Evolutionary conservation across 2,329 filamentous ascomycete species (phyloP).

Genomic region (Verticillium albo-atrum): DNA sequence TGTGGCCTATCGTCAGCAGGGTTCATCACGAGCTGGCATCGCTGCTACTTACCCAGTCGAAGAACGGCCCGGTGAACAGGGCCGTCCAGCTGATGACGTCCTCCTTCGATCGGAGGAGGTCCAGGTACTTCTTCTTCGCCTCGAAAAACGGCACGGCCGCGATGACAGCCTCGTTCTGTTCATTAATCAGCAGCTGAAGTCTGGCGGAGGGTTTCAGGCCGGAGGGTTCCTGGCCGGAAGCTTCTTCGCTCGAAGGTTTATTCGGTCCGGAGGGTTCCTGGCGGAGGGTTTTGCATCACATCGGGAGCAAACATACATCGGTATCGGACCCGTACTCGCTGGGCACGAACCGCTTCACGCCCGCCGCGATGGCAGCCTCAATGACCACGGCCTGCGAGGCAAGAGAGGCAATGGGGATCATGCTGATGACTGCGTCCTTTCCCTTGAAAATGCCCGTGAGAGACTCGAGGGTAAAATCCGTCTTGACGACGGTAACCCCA

Average conservation of each 20-base stretch:
- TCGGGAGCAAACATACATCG: not conserved
- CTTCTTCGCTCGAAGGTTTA: too few species aligned
- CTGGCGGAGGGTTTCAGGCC: not conserved
- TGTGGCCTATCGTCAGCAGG: not conserved
- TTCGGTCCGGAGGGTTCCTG: too few species aligned
- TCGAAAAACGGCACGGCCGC: not conserved
- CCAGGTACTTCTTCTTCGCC: slow-evolving; percentile 1
- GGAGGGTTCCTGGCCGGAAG: too few species aligned
- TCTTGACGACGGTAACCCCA: slow-evolving; percentile 4
- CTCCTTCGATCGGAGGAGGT: slow-evolving; percentile 21
- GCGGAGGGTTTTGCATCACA: not conserved
- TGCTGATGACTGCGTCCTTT: slow-evolving; percentile 27
- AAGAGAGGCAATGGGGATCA: slow-evolving; percentile 24
- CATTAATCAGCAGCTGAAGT: not conserved
- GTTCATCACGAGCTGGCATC: not conserved
- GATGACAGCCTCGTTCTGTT: not conserved
- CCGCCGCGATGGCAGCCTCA: slow-evolving; percentile 45
- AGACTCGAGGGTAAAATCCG: slow-evolving; percentile 2
- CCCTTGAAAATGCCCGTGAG: slow-evolving; percentile 9
- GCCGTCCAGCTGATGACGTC: slow-evolving; percentile 44
- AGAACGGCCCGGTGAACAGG: slow-evolving; percentile 45
- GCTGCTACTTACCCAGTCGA: slow-evolving; percentile 37
- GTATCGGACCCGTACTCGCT: slow-evolving; percentile 34
- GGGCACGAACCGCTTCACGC: slow-evolving; percentile 49
- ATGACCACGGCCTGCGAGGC: slow-evolving; percentile 32